Conservation (phyloP, 2,329 filamentous ascomycete genomes). For the Anisogramma anomala region DNA sequence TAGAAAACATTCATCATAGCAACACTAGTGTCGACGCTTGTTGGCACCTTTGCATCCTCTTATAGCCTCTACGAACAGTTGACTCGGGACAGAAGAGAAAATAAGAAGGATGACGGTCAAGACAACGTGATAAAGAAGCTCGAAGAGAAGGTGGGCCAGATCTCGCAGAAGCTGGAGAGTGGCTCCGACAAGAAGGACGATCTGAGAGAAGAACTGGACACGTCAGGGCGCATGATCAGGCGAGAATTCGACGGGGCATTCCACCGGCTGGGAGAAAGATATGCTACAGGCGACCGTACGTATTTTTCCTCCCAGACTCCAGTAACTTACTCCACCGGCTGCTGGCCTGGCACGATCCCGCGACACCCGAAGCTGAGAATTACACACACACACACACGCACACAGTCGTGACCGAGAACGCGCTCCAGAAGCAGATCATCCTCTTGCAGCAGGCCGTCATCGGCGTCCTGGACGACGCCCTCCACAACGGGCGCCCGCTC, state of each 20-base stretch:
- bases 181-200: constrained; percentile 15
- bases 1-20: constrained; percentile 29
- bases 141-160: constrained; percentile 17
- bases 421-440: constrained; percentile 27
- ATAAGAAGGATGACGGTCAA: constrained; percentile 24
- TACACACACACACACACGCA: no score
- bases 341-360: no score
- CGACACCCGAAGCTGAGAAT: no score
- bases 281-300: constrained; percentile 26
- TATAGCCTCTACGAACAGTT: constrained; percentile 28
- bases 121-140: constrained; percentile 24
- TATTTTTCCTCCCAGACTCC: no score
- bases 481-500: constrained; percentile 21
- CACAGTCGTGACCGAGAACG: constrained; percentile 23
- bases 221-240: constrained; percentile 23
- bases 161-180: constrained; percentile 11
- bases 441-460: constrained; percentile 28
- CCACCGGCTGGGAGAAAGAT: constrained; percentile 22
- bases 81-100: constrained; percentile 24
- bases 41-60: constrained; percentile 27
- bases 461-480: constrained; percentile 26
- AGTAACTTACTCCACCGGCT: no score
- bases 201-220: constrained; percentile 21
- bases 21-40: constrained; percentile 28
- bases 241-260: constrained; percentile 26